These are phyloP conservation scores for Ganoderma sp. DNA, from an alignment of 1,284 basidiomycete species.

Conservation along the genomic window DNA sequence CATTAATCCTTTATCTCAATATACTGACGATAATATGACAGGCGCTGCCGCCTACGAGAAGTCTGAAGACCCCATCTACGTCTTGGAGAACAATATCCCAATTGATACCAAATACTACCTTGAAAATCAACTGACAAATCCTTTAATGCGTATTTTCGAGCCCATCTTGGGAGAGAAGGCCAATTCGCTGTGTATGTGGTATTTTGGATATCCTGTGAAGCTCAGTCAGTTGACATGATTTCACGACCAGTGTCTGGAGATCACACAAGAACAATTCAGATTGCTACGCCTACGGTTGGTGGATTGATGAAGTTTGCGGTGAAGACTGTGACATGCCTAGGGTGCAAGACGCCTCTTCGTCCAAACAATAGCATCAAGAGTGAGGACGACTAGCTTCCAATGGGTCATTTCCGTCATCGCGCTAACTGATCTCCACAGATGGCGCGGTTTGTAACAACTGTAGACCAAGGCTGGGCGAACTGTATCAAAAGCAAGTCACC, in stretches of 20 bases:
- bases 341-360: constrained; percentile 88
- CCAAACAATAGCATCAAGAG: constrained; percentile 73
- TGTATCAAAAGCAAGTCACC: constrained; percentile 88
- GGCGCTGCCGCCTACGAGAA: constrained; percentile 98
- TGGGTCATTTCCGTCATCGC: constrained; percentile 14
- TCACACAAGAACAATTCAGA: constrained; percentile 91
- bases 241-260: constrained; percentile 80
- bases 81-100: constrained; percentile 94
- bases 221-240: constrained; percentile 15
- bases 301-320: constrained; percentile 98
- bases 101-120: constrained; percentile 98
- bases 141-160: constrained; percentile 95
- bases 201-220: neutral
- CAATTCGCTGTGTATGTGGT: constrained; percentile 72
- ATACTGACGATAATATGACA: constrained; percentile 37
- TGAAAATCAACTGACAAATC: constrained; percentile 95
- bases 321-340: constrained; percentile 90
- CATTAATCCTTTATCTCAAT: neutral
- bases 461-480: constrained; percentile 78
- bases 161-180: constrained; percentile 95
- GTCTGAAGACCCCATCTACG: constrained; percentile 95
- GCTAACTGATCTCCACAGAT: constrained; percentile 50
- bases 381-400: constrained; percentile 50
- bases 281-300: constrained; percentile 92
- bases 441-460: constrained; percentile 95